phyloP scores from a whole-genome alignment of 495 filamentous ascomycete genomes.

The Penicillium pulvis region DNA sequence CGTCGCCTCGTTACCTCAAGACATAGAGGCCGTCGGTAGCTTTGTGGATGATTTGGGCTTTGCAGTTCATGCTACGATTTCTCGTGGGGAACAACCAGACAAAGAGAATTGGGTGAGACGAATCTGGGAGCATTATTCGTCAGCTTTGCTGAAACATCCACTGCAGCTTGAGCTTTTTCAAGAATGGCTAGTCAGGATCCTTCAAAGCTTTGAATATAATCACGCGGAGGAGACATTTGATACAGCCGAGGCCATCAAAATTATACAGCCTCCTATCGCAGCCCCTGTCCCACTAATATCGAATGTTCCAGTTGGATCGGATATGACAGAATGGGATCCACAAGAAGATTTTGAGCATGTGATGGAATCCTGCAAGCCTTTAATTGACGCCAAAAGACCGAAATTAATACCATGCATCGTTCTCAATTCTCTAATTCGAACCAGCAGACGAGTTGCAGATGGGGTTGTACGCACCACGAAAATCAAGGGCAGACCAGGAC shows the following conservation, averaged over 20 bases:
- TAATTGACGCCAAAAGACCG: background rate
- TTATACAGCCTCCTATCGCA: background rate
- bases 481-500: background rate
- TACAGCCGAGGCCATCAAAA: background rate
- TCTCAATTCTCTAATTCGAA: background rate
- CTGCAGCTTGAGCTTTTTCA: background rate
- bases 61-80: background rate
- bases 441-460: background rate
- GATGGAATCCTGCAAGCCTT: background rate
- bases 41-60: background rate
- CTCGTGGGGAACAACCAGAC: background rate
- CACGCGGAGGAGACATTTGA: no score
- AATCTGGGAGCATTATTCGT: constrained; percentile 7
- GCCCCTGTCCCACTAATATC: background rate
- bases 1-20: background rate
- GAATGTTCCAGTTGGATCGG: background rate
- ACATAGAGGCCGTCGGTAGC: no score
- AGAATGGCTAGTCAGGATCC: background rate
- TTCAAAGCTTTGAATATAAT: no score
- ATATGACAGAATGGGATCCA: background rate
- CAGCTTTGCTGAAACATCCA: background rate
- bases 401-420: background rate
- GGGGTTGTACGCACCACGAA: background rate
- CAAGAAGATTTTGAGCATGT: background rate
- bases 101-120: background rate